Conservation (phyloP, 345 rosid species). For the Microthlaspi erraticum region DNA sequence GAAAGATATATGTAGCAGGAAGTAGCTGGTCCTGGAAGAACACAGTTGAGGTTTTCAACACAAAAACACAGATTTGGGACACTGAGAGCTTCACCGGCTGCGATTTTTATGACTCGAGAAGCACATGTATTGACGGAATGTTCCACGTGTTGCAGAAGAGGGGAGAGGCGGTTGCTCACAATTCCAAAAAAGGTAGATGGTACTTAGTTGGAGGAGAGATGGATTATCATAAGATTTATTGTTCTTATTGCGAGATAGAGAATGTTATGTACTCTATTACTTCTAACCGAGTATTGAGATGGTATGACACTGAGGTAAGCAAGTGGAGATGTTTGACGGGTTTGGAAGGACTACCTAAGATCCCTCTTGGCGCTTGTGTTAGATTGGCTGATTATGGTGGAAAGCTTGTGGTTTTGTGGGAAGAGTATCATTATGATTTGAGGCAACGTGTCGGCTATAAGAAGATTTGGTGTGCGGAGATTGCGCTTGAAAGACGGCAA, state of each 20-base stretch:
- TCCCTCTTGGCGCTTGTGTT: background rate
- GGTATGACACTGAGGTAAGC: background rate
- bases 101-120: no score
- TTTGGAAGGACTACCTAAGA: background rate
- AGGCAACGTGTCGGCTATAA: background rate
- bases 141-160: background rate
- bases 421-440: background rate
- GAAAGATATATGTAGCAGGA: background rate
- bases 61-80: background rate
- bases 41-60: background rate
- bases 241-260: background rate
- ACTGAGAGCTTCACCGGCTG: background rate
- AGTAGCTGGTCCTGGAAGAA: background rate
- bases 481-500: background rate
- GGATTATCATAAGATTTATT: background rate
- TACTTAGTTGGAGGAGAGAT: background rate
- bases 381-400: slow-evolving; percentile 11
- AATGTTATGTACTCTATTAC: background rate
- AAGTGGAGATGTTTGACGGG: background rate
- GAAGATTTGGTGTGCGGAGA: background rate
- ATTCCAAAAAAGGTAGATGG: background rate
- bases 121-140: background rate
- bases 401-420: background rate
- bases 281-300: background rate
- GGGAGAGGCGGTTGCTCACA: background rate